Conservation (phyloP, 768 basidiomycete species). For the Macrolepiota albuminosa region DNA sequence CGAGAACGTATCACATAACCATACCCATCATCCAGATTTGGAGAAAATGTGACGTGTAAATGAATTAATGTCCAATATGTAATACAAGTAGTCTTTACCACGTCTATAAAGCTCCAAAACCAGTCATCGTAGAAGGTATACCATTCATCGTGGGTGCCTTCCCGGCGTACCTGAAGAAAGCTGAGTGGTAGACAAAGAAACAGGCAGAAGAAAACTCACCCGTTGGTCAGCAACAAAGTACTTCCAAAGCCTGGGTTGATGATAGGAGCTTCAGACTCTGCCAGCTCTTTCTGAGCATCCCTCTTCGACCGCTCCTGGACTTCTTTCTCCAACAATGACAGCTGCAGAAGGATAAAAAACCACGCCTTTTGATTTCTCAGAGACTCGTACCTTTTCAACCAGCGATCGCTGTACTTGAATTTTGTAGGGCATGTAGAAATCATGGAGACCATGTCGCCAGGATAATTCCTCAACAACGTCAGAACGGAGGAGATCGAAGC, state of each 20-base stretch:
- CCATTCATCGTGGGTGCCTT: conserved; percentile 72
- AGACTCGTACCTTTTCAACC: conserved; percentile 58
- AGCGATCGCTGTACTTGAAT: conserved; percentile 82
- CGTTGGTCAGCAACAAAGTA: conserved; percentile 68
- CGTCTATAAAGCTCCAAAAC: conserved; percentile 40
- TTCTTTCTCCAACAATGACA: conserved; percentile 81
- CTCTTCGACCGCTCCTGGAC: conserved; percentile 85
- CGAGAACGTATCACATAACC: background rate
- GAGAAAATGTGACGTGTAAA: background rate
- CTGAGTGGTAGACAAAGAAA: conserved; percentile 4
- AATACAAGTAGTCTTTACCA: conserved; percentile 22
- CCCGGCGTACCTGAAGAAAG: conserved; percentile 43
- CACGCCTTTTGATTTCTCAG: background rate
- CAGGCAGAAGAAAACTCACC: conserved; percentile 39
- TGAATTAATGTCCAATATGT: conserved; percentile 25
- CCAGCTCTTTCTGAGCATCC: conserved; percentile 84
- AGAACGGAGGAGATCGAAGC: conserved; percentile 92
- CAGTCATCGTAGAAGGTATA: conserved; percentile 68
- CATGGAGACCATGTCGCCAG: conserved; percentile 94
- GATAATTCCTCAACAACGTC: conserved; percentile 93
- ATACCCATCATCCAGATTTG: background rate
- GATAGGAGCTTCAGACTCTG: conserved; percentile 80
- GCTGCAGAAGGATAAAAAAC: conserved; percentile 28
- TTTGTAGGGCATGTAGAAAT: conserved; percentile 97
- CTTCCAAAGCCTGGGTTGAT: conserved; percentile 74